Base-by-base conservation (phyloP, 495 filamentous ascomycete species). In the Gamarada debralockiae region DNA sequence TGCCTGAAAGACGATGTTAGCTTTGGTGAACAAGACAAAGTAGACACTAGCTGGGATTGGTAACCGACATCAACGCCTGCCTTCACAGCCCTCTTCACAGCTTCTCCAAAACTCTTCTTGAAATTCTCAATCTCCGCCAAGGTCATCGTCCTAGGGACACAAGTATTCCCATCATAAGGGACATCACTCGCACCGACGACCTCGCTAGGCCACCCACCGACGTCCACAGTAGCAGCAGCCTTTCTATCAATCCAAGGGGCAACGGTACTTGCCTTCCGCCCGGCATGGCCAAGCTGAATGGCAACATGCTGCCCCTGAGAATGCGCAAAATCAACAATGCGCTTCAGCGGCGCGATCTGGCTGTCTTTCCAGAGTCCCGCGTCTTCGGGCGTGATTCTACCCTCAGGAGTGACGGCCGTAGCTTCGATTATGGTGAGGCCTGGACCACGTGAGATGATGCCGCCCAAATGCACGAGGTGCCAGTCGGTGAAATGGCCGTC, bases 241-340 rank as follows among this genome's bases (percentile, higher is more conserved):
- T 74, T 69, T 37, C 51, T 39, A 53, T 67, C 67, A 2, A 88
- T 52, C 85, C 85, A 90, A 0, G 86, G 85, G 0, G 87, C 78
- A 2, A 87, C 74, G 1, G 78, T 85, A 47, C 72, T 78, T 0
- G 83, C 84, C 60, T 91, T 91, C 15, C 87, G 71, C 1, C 89
- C 89, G 2, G 87, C 86, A 60, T 93, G 89, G 14, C 70, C 85
- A 7, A 92, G 65, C 69, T 93, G 89, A 52, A 92, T 82, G 38
- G 75, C 87, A 41, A 88, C 81, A 57, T 84, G 82, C 65, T 84
- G 83, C 60, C 71, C 70, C 64, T 87, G 85, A 46, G 73, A 77
- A 66, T 92, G 83, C 2, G 77, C 80, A 56, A 90, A 90, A 38
- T 90, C 84, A 23, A 82, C 71, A 45, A 86, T 73, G n/a, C 76